Conservation (phyloP, 140 eudicot genomes). For the Flaveria floridana region DNA sequence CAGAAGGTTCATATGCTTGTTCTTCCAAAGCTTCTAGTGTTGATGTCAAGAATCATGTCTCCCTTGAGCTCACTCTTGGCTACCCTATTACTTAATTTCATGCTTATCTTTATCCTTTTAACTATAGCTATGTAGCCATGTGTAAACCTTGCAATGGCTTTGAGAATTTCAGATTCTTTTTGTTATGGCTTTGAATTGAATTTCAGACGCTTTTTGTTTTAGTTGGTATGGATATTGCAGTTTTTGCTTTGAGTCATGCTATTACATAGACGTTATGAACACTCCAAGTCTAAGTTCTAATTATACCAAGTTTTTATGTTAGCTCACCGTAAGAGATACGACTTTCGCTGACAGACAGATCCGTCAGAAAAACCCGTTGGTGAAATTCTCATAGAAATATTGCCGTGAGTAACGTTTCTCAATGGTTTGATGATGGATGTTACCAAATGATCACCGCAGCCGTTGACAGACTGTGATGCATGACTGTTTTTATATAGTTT, state of each 20-base stretch:
- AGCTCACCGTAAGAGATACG: too few species aligned
- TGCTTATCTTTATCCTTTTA: background rate
- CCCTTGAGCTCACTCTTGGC: slow-evolving; percentile 8
- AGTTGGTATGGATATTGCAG: background rate
- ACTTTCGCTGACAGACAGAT: too few species aligned
- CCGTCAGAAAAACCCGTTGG: background rate
- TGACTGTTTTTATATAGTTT: too few species aligned
- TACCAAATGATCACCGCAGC: too few species aligned
- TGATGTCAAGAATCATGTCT: background rate
- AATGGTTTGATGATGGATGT: too few species aligned
- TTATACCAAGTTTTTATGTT: background rate
- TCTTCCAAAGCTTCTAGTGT: background rate
- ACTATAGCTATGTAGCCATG: background rate
- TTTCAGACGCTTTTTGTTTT: background rate
- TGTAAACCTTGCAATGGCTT: background rate
- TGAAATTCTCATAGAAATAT: background rate
- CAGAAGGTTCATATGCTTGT: background rate
- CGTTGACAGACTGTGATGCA: too few species aligned
- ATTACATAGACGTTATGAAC: background rate
- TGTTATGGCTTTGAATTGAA: background rate
- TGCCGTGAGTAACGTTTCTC: too few species aligned
- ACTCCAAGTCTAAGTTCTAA: background rate
- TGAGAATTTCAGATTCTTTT: too few species aligned
- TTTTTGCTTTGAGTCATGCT: background rate
- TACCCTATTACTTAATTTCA: background rate